These are phyloP conservation scores for Sesbania bispinosa DNA, from an alignment of 306 rosid genomes.

Conservation along the genomic window DNA sequence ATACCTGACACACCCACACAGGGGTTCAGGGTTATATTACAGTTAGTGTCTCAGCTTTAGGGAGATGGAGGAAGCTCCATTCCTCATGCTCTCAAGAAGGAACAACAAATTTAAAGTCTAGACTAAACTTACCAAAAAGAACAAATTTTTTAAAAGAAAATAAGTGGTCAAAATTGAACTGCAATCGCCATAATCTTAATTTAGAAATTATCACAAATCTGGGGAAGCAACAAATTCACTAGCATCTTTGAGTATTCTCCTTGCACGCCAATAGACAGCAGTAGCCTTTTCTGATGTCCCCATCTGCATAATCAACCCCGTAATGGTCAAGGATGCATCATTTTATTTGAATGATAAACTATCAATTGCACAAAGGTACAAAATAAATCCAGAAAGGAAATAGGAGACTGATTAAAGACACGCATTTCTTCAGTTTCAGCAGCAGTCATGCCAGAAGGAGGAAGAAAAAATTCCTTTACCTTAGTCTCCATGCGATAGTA, in stretches of 20 bases:
- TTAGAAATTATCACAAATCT: conserved; percentile 31
- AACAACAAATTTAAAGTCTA: background rate
- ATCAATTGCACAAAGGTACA: background rate
- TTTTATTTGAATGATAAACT: background rate
- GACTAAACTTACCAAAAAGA: background rate
- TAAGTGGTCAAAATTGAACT: conserved; percentile 51
- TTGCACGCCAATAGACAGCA: conserved; percentile 69
- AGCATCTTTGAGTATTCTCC: conserved; percentile 61
- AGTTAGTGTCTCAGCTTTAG: background rate
- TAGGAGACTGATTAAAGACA: background rate
- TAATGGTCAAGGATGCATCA: conserved; percentile 3
- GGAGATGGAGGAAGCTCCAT: conserved; percentile 1
- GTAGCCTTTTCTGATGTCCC: conserved; percentile 76
- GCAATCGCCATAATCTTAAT: background rate
- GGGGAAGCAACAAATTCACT: conserved; percentile 41
- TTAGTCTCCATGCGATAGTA: conserved; percentile 68
- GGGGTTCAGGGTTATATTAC: background rate
- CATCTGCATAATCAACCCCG: conserved; percentile 50
- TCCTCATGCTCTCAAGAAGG: background rate
- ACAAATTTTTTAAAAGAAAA: background rate
- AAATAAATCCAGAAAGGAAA: background rate
- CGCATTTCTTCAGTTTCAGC: background rate
- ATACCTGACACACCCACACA: background rate
- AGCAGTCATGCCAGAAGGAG: background rate
- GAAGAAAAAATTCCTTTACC: conserved; percentile 43